Evolutionary conservation across 164 flowering plant species (phyloP).

Genomic region (Sextonia rubra): DNA sequence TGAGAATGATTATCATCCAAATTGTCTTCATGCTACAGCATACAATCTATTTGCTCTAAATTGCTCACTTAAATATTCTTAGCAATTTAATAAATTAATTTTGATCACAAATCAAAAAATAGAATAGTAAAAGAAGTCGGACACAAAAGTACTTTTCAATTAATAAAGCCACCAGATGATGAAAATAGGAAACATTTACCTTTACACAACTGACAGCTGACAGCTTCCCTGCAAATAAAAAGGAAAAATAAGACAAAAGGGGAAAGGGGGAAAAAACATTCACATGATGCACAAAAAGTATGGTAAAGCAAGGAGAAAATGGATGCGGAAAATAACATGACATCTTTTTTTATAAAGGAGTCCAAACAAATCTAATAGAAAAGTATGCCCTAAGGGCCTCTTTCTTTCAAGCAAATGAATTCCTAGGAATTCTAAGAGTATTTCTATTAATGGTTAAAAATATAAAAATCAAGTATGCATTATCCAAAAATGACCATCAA

Average conservation of each 20-base stretch:
- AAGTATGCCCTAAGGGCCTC: background rate
- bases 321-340: background rate
- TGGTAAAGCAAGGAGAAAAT: background rate
- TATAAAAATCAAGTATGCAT: no score
- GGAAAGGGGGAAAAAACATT: background rate
- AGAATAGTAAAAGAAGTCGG: background rate
- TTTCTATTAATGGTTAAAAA: no score
- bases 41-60: background rate
- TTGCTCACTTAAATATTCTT: background rate
- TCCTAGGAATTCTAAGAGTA: no score
- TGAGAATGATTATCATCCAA: background rate
- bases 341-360: background rate
- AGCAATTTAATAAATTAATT: background rate
- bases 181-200: constrained; percentile 35
- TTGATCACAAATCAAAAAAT: background rate
- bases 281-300: background rate
- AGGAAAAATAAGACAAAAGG: background rate
- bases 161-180: background rate
- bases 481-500: no score
- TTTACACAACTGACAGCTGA: constrained; percentile 70
- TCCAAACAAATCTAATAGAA: background rate
- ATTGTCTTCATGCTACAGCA: background rate
- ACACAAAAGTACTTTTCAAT: background rate
- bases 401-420: no score
- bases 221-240: constrained; percentile 75